Conservation (phyloP, 148 eudicot genomes). For the Fagopyrum esculentum region DNA sequence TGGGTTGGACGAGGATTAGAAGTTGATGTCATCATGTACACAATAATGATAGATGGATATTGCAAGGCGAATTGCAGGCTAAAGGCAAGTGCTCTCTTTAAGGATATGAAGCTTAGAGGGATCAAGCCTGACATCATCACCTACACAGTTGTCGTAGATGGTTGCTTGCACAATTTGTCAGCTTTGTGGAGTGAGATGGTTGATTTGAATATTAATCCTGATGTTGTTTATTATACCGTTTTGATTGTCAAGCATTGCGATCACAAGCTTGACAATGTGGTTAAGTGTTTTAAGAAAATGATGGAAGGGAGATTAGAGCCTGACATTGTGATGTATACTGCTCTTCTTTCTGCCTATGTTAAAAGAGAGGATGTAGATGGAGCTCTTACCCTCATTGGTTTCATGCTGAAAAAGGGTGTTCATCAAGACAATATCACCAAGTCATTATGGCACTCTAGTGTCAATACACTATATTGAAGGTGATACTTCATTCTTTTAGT, state of each 20-base stretch:
- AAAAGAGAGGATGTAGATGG: constrained; percentile 25
- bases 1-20: constrained; percentile 36
- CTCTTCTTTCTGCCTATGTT: constrained; percentile 43
- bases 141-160: constrained; percentile 62
- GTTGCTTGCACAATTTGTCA: constrained; percentile 32
- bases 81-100: constrained; percentile 47
- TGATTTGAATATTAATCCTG: constrained; percentile 27
- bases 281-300: constrained; percentile 35
- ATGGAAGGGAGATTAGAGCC: constrained; percentile 36
- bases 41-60: constrained; percentile 64
- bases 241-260: constrained; percentile 35
- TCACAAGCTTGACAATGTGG: constrained; percentile 36
- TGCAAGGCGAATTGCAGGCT: constrained; percentile 32
- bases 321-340: constrained; percentile 48
- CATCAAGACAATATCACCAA: constrained; percentile 28
- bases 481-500: neutral
- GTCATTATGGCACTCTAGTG: constrained; percentile 24
- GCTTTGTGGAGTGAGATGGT: constrained; percentile 31
- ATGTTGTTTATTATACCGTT: constrained; percentile 35
- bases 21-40: constrained; percentile 59
- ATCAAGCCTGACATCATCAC: constrained; percentile 54
- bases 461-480: neutral
- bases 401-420: constrained; percentile 36
- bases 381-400: constrained; percentile 36
- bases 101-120: constrained; percentile 51